Evolutionary conservation across 2,329 filamentous ascomycete genomes (phyloP).

Genomic region (Alternaria rosae): DNA sequence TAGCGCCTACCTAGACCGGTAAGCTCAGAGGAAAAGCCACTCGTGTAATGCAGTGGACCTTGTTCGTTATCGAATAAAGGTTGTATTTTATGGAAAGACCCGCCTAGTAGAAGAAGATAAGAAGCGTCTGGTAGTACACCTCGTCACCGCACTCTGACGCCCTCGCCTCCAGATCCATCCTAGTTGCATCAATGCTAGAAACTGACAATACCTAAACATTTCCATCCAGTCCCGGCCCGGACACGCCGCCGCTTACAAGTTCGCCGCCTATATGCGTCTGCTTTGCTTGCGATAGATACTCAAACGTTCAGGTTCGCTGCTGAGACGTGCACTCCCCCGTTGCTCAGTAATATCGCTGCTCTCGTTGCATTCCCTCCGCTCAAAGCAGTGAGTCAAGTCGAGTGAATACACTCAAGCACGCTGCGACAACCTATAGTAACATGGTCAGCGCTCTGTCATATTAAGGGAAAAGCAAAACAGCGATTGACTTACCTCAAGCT

Average conservation of each 20-base stretch:
- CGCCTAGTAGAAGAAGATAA: conserved; percentile 16
- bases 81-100: conserved; percentile 30
- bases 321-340: conserved; percentile 3
- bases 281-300: conserved; percentile 12
- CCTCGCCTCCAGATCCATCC: conserved; percentile 27
- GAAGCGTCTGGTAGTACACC: conserved; percentile 14
- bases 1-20: conserved; percentile 11
- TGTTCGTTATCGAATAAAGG: conserved; percentile 14
- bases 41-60: conserved; percentile 1
- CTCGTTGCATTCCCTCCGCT: conserved; percentile 22
- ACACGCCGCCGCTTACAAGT: conserved; percentile 12
- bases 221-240: conserved; percentile 7
- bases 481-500: conserved; percentile 78
- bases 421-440: conserved; percentile 74
- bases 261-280: conserved; percentile 16
- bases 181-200: conserved; percentile 41
- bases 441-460: conserved; percentile 28
- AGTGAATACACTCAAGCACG: conserved; percentile 96
- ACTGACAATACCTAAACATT: conserved; percentile 26
- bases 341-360: not conserved
- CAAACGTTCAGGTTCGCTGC: conserved; percentile 15
- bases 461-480: not conserved
- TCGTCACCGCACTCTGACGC: conserved; percentile 26
- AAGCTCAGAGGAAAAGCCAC: conserved; percentile 10
- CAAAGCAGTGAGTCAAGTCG: conserved; percentile 94